Base-by-base conservation (phyloP, 2,329 filamentous ascomycete species). In the Ophiostoma novo-ulmi region DNA sequence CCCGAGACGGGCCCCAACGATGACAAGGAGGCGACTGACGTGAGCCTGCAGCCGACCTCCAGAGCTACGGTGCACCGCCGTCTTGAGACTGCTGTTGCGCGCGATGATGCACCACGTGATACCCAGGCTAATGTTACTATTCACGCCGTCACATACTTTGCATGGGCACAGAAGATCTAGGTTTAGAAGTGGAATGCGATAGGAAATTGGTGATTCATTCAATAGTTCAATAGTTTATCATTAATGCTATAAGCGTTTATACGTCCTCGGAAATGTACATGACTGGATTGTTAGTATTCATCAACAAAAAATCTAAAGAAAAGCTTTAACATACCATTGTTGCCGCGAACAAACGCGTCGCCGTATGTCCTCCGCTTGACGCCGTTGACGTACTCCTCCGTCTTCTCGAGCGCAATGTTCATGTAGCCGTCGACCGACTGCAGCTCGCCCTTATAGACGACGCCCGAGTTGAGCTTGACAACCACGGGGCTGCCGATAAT, bases 381-480 rank as follows among this genome's bases (percentile, higher is more conserved):
- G 61, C 94, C 94, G 77, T 97, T 91, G 75, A 97, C 91, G 76
- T 90, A 93, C 81, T 99, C 95, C 74, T 92, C 90, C 26, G 93
- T 97, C 82, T 97, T 95, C 81, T 99, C 95, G 39, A 99, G 87
- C 14, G 95, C 94, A 79, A 99, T 97, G 82, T 99, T 99, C 95
- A 99, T 99, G 82, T 98, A 99, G 69, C 95, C 95, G 80, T 99
- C 95, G 68, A 99, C 94, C 0, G 94, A 97, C 79, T 98, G 94
- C 52, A 98, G 86, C 79, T 97, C 93, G 75, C 95, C 94, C 87
- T 95, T 97, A 86, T 97, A 99, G 73, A 98, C 89, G 72, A 97
- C 93, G 70, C 95, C 95, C n/a, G 94, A 97, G 82, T 99, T 99
- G 76, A 99, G 87, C 83, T 98, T 98, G 75, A 99, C 94, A 1